Conservation (phyloP, 768 basidiomycete species). For the Pulveroboletus ravenelii region DNA sequence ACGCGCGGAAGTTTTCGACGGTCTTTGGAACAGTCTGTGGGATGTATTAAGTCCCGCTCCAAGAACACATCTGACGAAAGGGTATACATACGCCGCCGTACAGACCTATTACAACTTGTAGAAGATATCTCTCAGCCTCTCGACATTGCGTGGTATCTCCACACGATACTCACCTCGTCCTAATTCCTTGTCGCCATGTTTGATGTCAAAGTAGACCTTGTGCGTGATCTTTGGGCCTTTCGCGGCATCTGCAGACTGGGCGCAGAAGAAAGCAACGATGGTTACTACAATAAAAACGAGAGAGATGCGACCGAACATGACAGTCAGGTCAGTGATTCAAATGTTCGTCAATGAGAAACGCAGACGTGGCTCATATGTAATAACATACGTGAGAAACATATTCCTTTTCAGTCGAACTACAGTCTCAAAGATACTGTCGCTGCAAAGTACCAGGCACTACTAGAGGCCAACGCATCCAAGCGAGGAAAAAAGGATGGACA, state of each 20-base stretch:
- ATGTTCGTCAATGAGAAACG: slow-evolving; percentile 11
- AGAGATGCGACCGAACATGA: slow-evolving; percentile 58
- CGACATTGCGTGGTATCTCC: neutral
- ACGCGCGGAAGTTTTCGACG: slow-evolving; percentile 94
- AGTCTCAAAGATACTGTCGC: neutral
- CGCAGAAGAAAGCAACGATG: slow-evolving; percentile 65
- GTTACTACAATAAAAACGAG: slow-evolving; percentile 59
- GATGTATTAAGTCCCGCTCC: neutral
- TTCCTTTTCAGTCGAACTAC: slow-evolving; percentile 15
- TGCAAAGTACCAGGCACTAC: too few relatives aligned
- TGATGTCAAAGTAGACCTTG: slow-evolving; percentile 93
- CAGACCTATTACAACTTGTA: slow-evolving; percentile 76
- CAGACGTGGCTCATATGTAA: slow-evolving; percentile 18
- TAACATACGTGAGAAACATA: slow-evolving; percentile 17
- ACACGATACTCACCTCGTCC: slow-evolving; percentile 61
- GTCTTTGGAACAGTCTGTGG: slow-evolving; percentile 90
- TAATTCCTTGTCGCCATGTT: slow-evolving; percentile 82
- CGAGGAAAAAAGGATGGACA: slow-evolving; percentile 46
- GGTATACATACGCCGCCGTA: slow-evolving; percentile 70
- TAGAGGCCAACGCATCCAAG: neutral
- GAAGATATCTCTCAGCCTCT: slow-evolving; percentile 5
- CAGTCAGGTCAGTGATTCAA: slow-evolving; percentile 1
- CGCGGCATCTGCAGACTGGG: slow-evolving; percentile 68
- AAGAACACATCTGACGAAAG: neutral
- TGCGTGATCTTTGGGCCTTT: slow-evolving; percentile 88